Conservation (phyloP, 75 land plant genomes). For the Adiantum capillusveneris region DNA sequence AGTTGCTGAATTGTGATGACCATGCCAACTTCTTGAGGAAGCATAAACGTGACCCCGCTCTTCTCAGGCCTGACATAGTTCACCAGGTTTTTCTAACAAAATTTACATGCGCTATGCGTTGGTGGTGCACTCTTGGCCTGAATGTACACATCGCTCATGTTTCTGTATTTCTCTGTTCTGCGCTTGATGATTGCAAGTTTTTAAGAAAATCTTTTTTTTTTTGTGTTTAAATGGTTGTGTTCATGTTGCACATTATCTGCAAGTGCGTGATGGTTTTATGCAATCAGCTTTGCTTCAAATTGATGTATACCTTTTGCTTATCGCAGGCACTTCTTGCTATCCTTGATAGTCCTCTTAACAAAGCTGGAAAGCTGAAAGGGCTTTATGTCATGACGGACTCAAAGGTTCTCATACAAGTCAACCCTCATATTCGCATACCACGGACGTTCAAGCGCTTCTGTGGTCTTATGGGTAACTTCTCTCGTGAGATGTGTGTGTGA, state of each 20-base stretch:
- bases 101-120: too few species aligned
- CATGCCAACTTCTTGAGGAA: constrained; percentile 53
- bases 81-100: constrained; percentile 60
- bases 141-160: too few species aligned
- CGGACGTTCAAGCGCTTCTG: constrained; percentile 81
- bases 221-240: too few species aligned
- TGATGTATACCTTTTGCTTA: not conserved
- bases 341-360: constrained; percentile 84
- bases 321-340: constrained; percentile 76
- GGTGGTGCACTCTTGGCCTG: too few species aligned
- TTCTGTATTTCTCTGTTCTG: too few species aligned
- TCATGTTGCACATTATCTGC: too few species aligned
- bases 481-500: too few species aligned
- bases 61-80: constrained; percentile 60
- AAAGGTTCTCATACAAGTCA: constrained; percentile 77
- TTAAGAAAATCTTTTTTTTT: too few species aligned
- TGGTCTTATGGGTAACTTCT: constrained; percentile 64
- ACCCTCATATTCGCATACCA: constrained; percentile 87
- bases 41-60: constrained; percentile 52
- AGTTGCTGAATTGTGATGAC: constrained; percentile 58
- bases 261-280: too few species aligned
- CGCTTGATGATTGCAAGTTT: too few species aligned
- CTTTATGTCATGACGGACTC: constrained; percentile 75
- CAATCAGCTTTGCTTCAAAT: not conserved
- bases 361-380: constrained; percentile 66